Base-by-base conservation (phyloP, 2,329 filamentous ascomycete genomes). In the Lachnellula willkommii region DNA sequence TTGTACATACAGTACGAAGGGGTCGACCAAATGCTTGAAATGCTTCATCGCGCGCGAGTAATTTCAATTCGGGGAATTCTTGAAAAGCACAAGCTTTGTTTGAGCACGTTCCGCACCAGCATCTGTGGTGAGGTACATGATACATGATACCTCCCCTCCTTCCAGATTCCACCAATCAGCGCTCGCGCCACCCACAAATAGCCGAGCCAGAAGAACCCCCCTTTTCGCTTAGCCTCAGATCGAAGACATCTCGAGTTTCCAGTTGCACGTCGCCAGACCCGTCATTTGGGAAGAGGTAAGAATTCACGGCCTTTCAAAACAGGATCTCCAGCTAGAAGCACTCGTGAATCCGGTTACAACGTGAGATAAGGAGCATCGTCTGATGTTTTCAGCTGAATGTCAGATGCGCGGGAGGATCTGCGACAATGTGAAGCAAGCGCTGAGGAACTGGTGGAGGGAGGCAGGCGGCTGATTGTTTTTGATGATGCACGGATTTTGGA, bases 151-250 rank as follows among this genome's bases (percentile, higher is more conserved):
- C 9, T 45, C 8, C 12, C 42, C 9, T 45, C 8, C 12, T 22
- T 37, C 17, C 37, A 43, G 42, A 58, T 58, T 58, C 53, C 56
- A 58, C 55, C 56, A 58, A 53, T 56, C 56, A 55, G 28, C n/a
- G 20, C 20, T 48, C 50, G 35, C 39, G 37, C 52, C 49, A 50
- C 35, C 32, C 42, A 28, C 35, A 36, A 20, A 24, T 24, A 45
- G 3, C 42, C 42, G 42, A 45, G 20, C n/a, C 42, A 45, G 3
- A 12, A 26, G 2, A n/a, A 5, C 55, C 36, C 36, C 20, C 36
- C 32, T 37, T 36, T 47, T 55, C 56, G 53, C 54, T 55, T 55
- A 20, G 53, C 53, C 47, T 52, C 45, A 58, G 35, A 46, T 52
- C 52, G 48, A 45, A 43, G 48, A 52, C 56, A 49, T 40, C 28